Conservation (phyloP, 768 basidiomycete genomes). For the Fibroporia radiculosa region DNA sequence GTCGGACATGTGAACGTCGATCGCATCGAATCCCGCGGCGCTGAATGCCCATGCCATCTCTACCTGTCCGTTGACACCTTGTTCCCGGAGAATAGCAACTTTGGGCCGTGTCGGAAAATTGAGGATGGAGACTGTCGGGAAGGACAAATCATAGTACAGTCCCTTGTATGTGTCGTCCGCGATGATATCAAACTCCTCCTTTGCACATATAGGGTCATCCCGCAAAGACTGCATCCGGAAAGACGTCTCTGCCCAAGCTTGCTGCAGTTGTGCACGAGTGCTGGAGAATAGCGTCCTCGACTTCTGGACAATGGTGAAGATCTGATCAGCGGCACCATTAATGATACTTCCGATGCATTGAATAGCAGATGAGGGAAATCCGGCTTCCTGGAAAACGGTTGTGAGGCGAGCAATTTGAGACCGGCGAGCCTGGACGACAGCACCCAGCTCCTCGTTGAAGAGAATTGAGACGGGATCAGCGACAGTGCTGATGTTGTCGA, state of each 20-base stretch:
- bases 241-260: constrained; percentile 92
- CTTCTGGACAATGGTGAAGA: constrained; percentile 51
- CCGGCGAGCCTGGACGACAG: constrained; percentile 78
- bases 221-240: constrained; percentile 86
- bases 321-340: constrained; percentile 45
- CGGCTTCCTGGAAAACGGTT: constrained; percentile 53
- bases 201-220: constrained; percentile 70
- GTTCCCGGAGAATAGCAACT: constrained; percentile 94
- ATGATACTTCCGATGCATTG: constrained; percentile 72
- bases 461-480: constrained; percentile 60
- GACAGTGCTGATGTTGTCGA: constrained; percentile 48
- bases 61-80: constrained; percentile 95
- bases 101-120: constrained; percentile 55
- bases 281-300: constrained; percentile 49
- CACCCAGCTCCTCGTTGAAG: constrained; percentile 96
- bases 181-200: constrained; percentile 80
- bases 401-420: constrained; percentile 48
- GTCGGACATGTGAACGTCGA: constrained; percentile 99
- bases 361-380: constrained; percentile 72
- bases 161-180: constrained; percentile 48
- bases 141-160: constrained; percentile 71
- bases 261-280: constrained; percentile 66
- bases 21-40: constrained; percentile 87
- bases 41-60: constrained; percentile 99
- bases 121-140: constrained; percentile 28